phyloP scores from a whole-genome alignment of 495 filamentous ascomycete species.

The Podospora pseudopauciseta region DNA sequence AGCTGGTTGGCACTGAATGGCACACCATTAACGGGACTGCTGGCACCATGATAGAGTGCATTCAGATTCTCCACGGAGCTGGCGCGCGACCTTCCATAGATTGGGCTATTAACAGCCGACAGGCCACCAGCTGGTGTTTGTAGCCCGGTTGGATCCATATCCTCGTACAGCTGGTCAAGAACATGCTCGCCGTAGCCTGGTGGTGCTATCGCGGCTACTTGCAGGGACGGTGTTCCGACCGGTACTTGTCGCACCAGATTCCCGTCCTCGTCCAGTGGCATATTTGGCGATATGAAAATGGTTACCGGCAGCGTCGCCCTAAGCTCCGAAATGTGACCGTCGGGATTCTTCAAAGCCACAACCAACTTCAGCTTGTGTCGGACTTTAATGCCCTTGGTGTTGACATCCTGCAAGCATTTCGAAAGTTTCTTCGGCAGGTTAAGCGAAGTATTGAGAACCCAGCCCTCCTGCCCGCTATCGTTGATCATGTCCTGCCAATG shows the following conservation, averaged over 20 bases:
- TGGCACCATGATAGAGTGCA: constrained; percentile 41
- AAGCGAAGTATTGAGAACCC: constrained; percentile 64
- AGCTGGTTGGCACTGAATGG: constrained; percentile 56
- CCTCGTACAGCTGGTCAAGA: constrained; percentile 84
- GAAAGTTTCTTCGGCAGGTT: constrained; percentile 72
- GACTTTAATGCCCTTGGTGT: constrained; percentile 77
- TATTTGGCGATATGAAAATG: constrained; percentile 90
- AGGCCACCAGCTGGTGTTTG: constrained; percentile 63
- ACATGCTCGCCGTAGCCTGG: constrained; percentile 84
- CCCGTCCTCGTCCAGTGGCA: constrained; percentile 77
- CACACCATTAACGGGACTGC: constrained; percentile 20
- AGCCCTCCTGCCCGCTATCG: constrained; percentile 68
- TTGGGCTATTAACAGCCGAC: constrained; percentile 73
- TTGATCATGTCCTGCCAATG: constrained; percentile 66
- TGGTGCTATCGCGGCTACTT: constrained; percentile 59
- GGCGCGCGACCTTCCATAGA: constrained; percentile 67
- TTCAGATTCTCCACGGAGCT: constrained; percentile 77
- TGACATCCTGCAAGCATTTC: constrained; percentile 80
- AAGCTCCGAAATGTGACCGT: constrained; percentile 89
- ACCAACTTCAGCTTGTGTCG: constrained; percentile 82
- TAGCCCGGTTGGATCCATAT: constrained; percentile 70
- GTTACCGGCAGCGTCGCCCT: constrained; percentile 81
- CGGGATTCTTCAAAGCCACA: constrained; percentile 85
- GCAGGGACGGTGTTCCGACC: constrained; percentile 29
- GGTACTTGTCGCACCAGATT: constrained; percentile 58